A percentile compares a stretch with the other conserved stretches of the same genome.
Conservation (phyloP, 306 rosid genomes). For the Psophocarpus tetragonolobus region DNA sequence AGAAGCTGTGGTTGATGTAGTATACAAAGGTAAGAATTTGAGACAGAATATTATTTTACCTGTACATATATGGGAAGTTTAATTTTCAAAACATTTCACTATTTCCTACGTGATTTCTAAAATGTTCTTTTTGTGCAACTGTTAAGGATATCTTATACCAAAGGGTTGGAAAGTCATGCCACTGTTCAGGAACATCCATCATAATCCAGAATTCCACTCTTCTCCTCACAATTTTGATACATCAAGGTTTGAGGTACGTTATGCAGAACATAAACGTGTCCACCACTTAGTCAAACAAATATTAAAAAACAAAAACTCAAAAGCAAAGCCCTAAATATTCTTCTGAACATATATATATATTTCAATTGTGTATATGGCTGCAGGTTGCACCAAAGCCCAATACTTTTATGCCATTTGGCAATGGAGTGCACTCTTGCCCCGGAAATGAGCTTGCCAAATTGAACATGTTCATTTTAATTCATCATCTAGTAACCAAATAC, state of each 20-base stretch:
- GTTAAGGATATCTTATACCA: constrained; percentile 81
- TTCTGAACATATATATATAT: not conserved
- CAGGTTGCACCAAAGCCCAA: constrained; percentile 71
- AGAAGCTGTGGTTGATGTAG: constrained; percentile 86
- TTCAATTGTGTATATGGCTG: constrained; percentile 16
- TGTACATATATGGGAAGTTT: not conserved
- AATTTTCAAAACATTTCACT: not conserved
- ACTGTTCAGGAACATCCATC: constrained; percentile 89
- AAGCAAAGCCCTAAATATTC: not conserved
- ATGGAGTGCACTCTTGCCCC: constrained; percentile 85
- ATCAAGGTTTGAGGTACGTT: constrained; percentile 83
- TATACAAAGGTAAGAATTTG: constrained; percentile 62
- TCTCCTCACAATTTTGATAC: constrained; percentile 81
- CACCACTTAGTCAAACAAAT: constrained; percentile 15
- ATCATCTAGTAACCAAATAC: constrained; percentile 69
- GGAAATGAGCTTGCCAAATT: constrained; percentile 91
- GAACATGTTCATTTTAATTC: constrained; percentile 71
- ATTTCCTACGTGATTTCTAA: constrained; percentile 15
- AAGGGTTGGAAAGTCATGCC: constrained; percentile 99
- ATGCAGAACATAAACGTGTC: not conserved
- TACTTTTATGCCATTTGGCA: constrained; percentile 94
- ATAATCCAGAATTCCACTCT: constrained; percentile 70
- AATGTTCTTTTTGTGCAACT: constrained; percentile 1
- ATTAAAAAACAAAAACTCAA: not conserved
- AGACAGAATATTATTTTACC: not conserved